Conservation (phyloP, 2,329 filamentous ascomycete species). For the Pseudogymnoascus sp. region DNA sequence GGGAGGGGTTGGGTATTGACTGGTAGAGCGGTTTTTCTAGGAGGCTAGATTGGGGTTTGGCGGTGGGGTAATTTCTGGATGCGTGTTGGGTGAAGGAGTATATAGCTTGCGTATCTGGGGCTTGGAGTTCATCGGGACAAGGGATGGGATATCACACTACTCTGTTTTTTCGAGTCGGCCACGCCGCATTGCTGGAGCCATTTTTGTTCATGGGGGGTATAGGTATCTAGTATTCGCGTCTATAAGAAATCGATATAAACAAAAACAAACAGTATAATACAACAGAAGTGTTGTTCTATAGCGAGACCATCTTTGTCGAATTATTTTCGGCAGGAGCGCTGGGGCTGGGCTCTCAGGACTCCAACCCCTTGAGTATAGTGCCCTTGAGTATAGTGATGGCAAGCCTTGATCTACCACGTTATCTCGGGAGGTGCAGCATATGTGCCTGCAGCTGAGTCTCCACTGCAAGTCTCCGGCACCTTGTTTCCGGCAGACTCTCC, state of each 20-base stretch:
- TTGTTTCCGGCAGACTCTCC: background rate
- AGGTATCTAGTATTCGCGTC: background rate
- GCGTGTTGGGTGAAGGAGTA: background rate
- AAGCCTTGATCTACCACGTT: background rate
- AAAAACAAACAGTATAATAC: background rate
- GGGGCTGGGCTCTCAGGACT: background rate
- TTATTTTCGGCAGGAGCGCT: background rate
- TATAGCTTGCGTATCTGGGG: background rate
- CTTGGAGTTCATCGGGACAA: background rate
- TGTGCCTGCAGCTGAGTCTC: background rate
- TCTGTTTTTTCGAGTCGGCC: background rate
- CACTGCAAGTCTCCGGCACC: background rate
- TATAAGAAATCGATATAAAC: background rate
- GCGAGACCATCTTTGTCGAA: background rate
- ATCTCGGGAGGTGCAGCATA: background rate
- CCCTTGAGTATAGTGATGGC: background rate
- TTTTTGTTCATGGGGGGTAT: background rate
- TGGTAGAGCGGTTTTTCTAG: background rate
- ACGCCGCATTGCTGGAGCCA: background rate
- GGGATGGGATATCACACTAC: background rate
- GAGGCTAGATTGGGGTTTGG: background rate
- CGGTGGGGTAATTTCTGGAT: background rate
- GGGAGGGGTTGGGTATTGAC: background rate
- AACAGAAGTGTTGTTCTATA: background rate
- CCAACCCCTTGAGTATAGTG: background rate